phyloP scores from a whole-genome alignment of 1,284 basidiomycete genomes.

The Tylopilus sp. region DNA sequence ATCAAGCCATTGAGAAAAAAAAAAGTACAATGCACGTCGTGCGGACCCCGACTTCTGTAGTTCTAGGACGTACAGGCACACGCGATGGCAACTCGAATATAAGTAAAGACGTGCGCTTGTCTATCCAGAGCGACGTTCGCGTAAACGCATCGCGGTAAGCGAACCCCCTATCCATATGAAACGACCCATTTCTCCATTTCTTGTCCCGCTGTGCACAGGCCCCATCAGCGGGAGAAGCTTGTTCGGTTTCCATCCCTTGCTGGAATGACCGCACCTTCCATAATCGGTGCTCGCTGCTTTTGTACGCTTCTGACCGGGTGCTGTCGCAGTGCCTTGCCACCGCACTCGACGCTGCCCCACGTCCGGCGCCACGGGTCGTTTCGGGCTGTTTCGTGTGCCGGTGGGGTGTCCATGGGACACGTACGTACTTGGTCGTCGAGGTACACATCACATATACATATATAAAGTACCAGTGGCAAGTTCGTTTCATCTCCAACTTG shows the following conservation, averaged over 20 bases:
- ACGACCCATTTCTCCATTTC: background rate
- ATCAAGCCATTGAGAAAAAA: too few species aligned
- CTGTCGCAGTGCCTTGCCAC: background rate
- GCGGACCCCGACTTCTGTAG: background rate
- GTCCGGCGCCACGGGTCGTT: too few species aligned
- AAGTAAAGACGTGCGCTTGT: background rate
- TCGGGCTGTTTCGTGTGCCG: background rate
- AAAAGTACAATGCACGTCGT: background rate
- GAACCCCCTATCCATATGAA: conserved; percentile 1
- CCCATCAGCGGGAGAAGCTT: background rate
- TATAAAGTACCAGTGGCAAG: background rate
- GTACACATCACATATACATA: background rate
- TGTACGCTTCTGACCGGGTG: background rate
- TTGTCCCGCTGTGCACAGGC: background rate
- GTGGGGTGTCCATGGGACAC: background rate
- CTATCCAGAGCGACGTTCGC: background rate
- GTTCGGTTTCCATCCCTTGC: background rate
- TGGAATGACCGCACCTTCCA: background rate
- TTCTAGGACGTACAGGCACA: background rate
- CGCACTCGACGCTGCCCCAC: background rate
- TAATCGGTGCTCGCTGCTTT: background rate
- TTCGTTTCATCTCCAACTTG: conserved; percentile 1
- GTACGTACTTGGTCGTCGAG: background rate
- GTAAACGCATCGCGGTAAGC: background rate
- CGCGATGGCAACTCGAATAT: background rate